A percentile compares a stretch with the other conserved stretches of the same genome.
Conservation (phyloP, 164 flowering plant species). For the Annona cherimola region DNA sequence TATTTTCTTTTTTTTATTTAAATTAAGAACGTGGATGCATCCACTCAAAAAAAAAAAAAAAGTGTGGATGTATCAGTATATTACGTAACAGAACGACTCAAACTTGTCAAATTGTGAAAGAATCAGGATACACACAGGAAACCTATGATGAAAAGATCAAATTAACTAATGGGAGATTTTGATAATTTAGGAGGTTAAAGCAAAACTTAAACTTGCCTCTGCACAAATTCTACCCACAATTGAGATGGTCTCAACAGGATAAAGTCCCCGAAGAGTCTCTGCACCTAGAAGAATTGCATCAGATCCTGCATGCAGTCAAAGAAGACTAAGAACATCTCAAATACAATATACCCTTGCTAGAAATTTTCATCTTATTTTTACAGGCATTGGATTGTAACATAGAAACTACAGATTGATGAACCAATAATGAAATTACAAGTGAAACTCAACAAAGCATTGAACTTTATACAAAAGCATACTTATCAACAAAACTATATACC, state of each 20-base stretch:
- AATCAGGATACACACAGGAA: background rate
- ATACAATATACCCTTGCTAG: background rate
- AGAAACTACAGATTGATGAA: background rate
- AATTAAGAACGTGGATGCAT: no score
- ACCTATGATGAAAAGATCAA: background rate
- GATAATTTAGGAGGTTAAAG: background rate
- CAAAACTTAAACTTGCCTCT: slow-evolving; percentile 44
- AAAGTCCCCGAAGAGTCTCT: slow-evolving; percentile 78
- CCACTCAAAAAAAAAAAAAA: no score
- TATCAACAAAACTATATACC: slow-evolving; percentile 28
- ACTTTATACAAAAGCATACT: background rate
- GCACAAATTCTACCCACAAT: slow-evolving; percentile 86
- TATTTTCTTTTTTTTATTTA: no score
- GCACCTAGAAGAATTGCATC: slow-evolving; percentile 95
- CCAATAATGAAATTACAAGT: background rate
- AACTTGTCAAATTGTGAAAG: no score
- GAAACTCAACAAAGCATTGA: background rate
- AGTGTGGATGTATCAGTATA: no score
- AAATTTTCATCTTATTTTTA: background rate
- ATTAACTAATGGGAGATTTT: background rate
- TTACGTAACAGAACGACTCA: no score
- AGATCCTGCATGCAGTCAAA: slow-evolving; percentile 43
- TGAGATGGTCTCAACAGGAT: slow-evolving; percentile 79
- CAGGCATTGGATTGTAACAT: background rate
- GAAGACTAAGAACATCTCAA: background rate